Conservation (phyloP, 129 eudicot genomes). For the Rutidosis leptorrhynchoides region DNA sequence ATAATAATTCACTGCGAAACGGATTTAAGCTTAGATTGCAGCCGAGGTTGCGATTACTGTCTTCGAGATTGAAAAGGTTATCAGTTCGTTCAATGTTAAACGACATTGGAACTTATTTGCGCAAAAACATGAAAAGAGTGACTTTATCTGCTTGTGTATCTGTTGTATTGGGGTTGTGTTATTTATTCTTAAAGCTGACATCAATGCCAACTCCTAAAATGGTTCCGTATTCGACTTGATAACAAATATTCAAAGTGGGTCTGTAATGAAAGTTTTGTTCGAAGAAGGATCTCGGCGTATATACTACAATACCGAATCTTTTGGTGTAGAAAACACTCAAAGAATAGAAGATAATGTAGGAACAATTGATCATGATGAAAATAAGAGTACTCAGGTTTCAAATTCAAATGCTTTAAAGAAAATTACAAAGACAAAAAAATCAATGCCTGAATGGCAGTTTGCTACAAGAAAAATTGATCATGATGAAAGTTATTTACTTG, state of each 20-base stretch:
- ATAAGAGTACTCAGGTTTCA: conserved; percentile 12
- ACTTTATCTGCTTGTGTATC: conserved; percentile 52
- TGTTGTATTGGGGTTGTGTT: conserved; percentile 72
- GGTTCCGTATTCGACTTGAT: conserved; percentile 85
- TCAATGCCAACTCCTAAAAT: conserved; percentile 67
- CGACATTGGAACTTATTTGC: conserved; percentile 45
- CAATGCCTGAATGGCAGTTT: conserved; percentile 65
- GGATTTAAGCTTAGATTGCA: conserved; percentile 66
- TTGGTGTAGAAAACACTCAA: conserved; percentile 27
- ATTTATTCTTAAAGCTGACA: conserved; percentile 62
- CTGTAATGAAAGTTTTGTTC: conserved; percentile 65
- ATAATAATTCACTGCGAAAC: conserved; percentile 27
- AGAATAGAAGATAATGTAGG: conserved; percentile 24
- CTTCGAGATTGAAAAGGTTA: conserved; percentile 48
- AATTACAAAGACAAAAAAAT: conserved; percentile 30
- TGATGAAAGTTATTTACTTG: conserved; percentile 78
- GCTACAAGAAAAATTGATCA: conserved; percentile 85
- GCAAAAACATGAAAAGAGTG: conserved; percentile 59
- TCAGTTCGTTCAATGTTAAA: conserved; percentile 48
- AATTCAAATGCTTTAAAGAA: conserved; percentile 28
- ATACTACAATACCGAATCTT: conserved; percentile 52
- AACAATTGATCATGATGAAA: conserved; percentile 21
- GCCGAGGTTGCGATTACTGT: conserved; percentile 64
- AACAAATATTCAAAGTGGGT: conserved; percentile 56
- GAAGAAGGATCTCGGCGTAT: conserved; percentile 90